Conservation (phyloP, 2,329 filamentous ascomycete genomes). For the Aspergillus arachidicola region DNA sequence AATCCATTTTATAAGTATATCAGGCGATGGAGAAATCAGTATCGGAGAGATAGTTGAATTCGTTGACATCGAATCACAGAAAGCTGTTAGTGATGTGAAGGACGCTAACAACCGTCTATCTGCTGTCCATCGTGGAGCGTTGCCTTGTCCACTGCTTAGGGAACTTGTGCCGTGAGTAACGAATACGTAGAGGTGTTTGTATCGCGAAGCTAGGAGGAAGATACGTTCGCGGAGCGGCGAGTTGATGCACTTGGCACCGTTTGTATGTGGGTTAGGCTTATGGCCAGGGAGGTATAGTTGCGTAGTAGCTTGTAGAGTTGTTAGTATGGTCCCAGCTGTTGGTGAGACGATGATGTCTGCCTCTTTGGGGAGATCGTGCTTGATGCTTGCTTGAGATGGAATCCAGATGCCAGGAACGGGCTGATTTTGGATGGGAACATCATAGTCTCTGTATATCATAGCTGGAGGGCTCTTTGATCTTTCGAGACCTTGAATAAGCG, state of each 20-base stretch:
- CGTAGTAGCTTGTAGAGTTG: conserved; percentile 70
- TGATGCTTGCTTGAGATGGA: background rate
- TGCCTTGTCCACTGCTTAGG: conserved; percentile 23
- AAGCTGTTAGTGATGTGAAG: conserved; percentile 24
- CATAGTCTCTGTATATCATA: conserved; percentile 33
- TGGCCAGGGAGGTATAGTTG: conserved; percentile 72
- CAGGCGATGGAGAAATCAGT: conserved; percentile 13
- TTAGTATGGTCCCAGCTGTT: conserved; percentile 67
- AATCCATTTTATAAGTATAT: conserved; percentile 59
- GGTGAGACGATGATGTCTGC: conserved; percentile 74
- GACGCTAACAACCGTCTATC: conserved; percentile 19
- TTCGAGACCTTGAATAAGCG: conserved; percentile 24
- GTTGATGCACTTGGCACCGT: conserved; percentile 23
- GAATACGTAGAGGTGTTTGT: conserved; percentile 69
- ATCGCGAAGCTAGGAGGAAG: conserved; percentile 56
- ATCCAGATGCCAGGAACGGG: background rate
- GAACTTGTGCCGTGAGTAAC: conserved; percentile 50
- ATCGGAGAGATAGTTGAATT: conserved; percentile 19
- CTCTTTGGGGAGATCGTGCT: conserved; percentile 19
- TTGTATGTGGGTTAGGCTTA: conserved; percentile 23
- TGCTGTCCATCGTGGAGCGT: background rate
- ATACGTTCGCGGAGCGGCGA: conserved; percentile 61
- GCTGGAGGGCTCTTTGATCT: conserved; percentile 8
- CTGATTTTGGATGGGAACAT: background rate
- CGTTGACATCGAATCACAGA: conserved; percentile 25